Base-by-base conservation (phyloP, 805 yeast species). In the Myxozyma mucilagina region DNA sequence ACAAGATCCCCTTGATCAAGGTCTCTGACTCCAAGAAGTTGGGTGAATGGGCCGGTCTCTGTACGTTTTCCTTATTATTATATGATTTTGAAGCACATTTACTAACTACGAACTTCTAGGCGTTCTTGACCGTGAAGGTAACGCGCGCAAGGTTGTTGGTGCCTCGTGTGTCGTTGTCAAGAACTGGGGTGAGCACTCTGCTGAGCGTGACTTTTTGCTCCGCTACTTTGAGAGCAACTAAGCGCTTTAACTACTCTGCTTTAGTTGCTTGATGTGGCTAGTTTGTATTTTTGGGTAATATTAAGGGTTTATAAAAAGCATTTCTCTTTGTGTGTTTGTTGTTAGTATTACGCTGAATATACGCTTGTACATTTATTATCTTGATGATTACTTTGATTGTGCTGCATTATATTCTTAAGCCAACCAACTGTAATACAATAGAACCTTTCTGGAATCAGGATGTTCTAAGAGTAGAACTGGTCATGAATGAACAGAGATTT, bases 11-110 rank as follows among this genome's bases (percentile, higher is more conserved):
- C 76, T 85, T 94, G 82, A 89, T 94, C 88, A 94, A 94, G 89
- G 98, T 94, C 74, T 89, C 98, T 75, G 99, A 94, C 79, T 97
- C 98, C 78, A 94, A 94, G 88, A 89, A 90, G 85, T 87, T 94
- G 79, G 99, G 99, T 87, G 98, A 94, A 86, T 94, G 99, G 99
- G 98, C 98, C 77, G 99, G 99, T 89, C 86, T 94, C 74, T 94
- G 69, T 62, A 59, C 32, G 63, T 54, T 9, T 16, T 29, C 6
- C n/a, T 38, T 38, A 3, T 13, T 13, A 39, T 29, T 34, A 16
- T 7, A 20, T 32, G 29, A n/a, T 20, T 9, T 18, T 13, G 31
- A 20, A 14, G 44, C 18, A 11, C 13, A 10, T 1, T 4, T 36
- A 20, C 29, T 45, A 29, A 36, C 41, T n/a, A 9, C n/a, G 41